Evolutionary conservation across 2,329 filamentous ascomycete species (phyloP).

Genomic region (Mycocentrospora acerina): DNA sequence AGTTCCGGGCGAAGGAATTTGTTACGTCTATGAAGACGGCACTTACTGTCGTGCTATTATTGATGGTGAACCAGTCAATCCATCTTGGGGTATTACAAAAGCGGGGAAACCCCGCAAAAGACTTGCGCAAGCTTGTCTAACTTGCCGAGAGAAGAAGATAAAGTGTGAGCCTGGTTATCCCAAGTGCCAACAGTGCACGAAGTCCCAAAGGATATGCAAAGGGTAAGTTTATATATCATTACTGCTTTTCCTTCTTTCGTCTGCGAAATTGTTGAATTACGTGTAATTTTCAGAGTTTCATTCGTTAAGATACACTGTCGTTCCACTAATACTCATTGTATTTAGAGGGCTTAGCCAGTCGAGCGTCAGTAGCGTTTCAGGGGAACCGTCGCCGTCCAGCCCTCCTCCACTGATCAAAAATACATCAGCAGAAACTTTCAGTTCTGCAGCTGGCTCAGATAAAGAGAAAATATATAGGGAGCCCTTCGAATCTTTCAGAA

Average conservation of each 20-base stretch:
- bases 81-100: slow-evolving; percentile 91
- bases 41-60: slow-evolving; percentile 80
- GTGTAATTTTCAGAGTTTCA: slow-evolving; percentile 25
- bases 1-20: slow-evolving; percentile 75
- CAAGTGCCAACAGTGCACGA: slow-evolving; percentile 88
- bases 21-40: slow-evolving; percentile 85
- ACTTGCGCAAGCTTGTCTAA: slow-evolving; percentile 87
- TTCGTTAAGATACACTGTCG: slow-evolving; percentile 15
- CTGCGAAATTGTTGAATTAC: slow-evolving; percentile 10
- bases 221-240: slow-evolving; percentile 48
- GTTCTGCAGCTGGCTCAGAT: slow-evolving; percentile 30
- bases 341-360: slow-evolving; percentile 34
- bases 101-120: slow-evolving; percentile 91
- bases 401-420: slow-evolving; percentile 35
- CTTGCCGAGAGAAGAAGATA: slow-evolving; percentile 95
- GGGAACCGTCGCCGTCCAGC: slow-evolving; percentile 35
- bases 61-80: slow-evolving; percentile 83
- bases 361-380: slow-evolving; percentile 34
- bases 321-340: slow-evolving; percentile 37
- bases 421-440: slow-evolving; percentile 31
- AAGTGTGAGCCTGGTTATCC: slow-evolving; percentile 89
- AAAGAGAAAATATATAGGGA: slow-evolving; percentile 33
- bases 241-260: neutral
- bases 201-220: slow-evolving; percentile 82
- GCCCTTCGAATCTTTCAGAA: slow-evolving; percentile 29